Base-by-base conservation (phyloP, 345 rosid genomes). In the Heritiera fomes region DNA sequence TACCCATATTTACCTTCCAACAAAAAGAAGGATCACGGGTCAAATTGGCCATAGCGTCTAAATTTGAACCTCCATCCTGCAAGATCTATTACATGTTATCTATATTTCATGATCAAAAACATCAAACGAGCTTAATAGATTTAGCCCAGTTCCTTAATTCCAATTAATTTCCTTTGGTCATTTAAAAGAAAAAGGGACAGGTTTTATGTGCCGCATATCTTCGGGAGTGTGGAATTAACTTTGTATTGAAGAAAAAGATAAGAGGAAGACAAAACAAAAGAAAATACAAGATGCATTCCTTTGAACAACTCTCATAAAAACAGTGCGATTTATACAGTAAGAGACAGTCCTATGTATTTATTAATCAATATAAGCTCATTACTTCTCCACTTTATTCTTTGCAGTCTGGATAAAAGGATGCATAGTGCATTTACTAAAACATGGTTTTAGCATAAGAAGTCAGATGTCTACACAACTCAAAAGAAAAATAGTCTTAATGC, bases 61-160 rank as follows among this genome's bases (percentile, higher is more conserved):
- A 2, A 49, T 74, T 86, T 46, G 97, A 92, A 72, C 96, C 96
- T 61, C 78, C 59, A 71, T 79, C 85, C 97, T 92, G 82, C 77
- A 77, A 72, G 72, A 50, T 67, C 13, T 2, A 68, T 20, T 30
- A 70, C 56, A 75, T 23, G 34, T 60, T 10, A 60, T 23, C 64
- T 60, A 60, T 23, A 23, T 28, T 60, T 11, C 38, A 60, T n/a
- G 10, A 20, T 58, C 10, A 58, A 20, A 58, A 58, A 58, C 11
- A 58, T 58, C 30, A 7, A 8, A 20, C 62, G 20, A 3, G 10
- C 30, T 58, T 58, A n/a, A 58, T 2, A n/a, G 11, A 8, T 58
- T 1, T 8, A n/a, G 62, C 9, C 62, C 30, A n/a, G 20, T 8
- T 12, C 30, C 28, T n/a, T 20, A 58, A n/a, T n/a, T 58, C 30